A percentile compares a stretch with the other conserved stretches of the same genome.
Evolutionary conservation across 352 stramenopile species (phyloP).

Genomic region (Pythium plurisporium): DNA sequence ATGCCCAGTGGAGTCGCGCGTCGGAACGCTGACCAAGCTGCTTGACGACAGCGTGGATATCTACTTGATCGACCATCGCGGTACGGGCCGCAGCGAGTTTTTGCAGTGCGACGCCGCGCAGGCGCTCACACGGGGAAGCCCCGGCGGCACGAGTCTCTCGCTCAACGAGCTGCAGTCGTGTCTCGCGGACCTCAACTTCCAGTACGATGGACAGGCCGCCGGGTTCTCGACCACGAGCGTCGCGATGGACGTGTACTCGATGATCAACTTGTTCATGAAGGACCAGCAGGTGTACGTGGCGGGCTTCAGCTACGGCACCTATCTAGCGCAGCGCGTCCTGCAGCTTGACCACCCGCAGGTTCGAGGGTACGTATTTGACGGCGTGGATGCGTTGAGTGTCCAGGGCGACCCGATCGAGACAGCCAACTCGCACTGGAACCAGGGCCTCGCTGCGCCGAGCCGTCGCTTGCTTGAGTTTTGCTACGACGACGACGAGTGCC

Average conservation of each 20-base stretch:
- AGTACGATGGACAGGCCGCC: slow-evolving; percentile 28
- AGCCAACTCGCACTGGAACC: not conserved
- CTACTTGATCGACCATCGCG: slow-evolving; percentile 33
- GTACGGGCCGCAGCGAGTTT: slow-evolving; percentile 24
- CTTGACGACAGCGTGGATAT: slow-evolving; percentile 16
- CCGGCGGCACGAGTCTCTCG: not conserved
- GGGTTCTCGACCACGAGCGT: slow-evolving; percentile 41
- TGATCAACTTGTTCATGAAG: slow-evolving; percentile 21
- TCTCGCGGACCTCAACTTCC: slow-evolving; percentile 27
- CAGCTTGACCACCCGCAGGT: slow-evolving; percentile 15
- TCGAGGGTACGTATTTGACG: slow-evolving; percentile 24
- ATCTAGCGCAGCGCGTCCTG: slow-evolving; percentile 17
- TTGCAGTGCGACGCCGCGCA: slow-evolving; percentile 25
- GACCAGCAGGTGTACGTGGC: slow-evolving; percentile 26
- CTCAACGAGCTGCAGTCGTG: slow-evolving; percentile 26
- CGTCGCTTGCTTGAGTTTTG: slow-evolving; percentile 10
- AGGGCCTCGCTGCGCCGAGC: not conserved
- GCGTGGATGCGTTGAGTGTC: slow-evolving; percentile 8
- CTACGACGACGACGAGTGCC: slow-evolving; percentile 4
- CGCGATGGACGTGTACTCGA: slow-evolving; percentile 27
- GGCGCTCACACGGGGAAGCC: slow-evolving; percentile 14
- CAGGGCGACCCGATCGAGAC: not conserved
- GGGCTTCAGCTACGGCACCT: slow-evolving; percentile 30
- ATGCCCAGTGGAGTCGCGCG: slow-evolving; percentile 7
- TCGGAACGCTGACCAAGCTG: not conserved